phyloP scores from a whole-genome alignment of 1,284 basidiomycete species.

The Thecaphora thlaspeos region DNA sequence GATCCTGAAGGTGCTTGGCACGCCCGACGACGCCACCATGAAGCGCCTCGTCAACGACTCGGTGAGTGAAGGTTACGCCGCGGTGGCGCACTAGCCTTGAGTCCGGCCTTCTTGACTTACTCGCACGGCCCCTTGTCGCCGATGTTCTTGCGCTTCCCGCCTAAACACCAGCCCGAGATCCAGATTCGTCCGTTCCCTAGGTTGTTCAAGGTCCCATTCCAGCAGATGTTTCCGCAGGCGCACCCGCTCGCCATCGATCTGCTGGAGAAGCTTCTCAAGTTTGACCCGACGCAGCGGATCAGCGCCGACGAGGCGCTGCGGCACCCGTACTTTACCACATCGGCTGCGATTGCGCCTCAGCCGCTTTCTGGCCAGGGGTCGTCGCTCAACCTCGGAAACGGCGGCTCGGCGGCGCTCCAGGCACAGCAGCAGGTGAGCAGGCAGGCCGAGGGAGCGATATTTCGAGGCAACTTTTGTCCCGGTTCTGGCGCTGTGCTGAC shows the following conservation, averaged over 20 bases:
- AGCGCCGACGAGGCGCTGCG: constrained; percentile 86
- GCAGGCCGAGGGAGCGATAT: too few relatives aligned
- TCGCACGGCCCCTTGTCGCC: background rate
- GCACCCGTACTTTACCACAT: constrained; percentile 82
- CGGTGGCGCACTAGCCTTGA: too few relatives aligned
- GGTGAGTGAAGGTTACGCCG: constrained; percentile 62
- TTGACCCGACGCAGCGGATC: constrained; percentile 89
- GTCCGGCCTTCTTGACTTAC: too few relatives aligned
- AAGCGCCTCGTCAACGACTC: constrained; percentile 88
- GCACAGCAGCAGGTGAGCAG: too few relatives aligned
- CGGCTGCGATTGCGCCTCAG: constrained; percentile 37
- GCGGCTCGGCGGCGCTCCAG: constrained; percentile 4
- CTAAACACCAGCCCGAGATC: constrained; percentile 74
- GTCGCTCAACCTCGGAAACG: constrained; percentile 34
- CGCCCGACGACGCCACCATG: constrained; percentile 84
- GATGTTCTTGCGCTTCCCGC: background rate
- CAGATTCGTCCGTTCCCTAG: constrained; percentile 82
- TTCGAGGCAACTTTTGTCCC: too few relatives aligned
- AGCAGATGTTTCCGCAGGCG: constrained; percentile 86
- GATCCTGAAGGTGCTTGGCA: constrained; percentile 96
- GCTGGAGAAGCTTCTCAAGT: constrained; percentile 90
- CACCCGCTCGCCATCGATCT: constrained; percentile 89
- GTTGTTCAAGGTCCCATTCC: constrained; percentile 85
- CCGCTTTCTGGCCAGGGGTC: constrained; percentile 24
- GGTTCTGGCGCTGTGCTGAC: too few relatives aligned